Evolutionary conservation across 2,329 filamentous ascomycete species (phyloP).

Genomic region (Xylariaceae sp.): DNA sequence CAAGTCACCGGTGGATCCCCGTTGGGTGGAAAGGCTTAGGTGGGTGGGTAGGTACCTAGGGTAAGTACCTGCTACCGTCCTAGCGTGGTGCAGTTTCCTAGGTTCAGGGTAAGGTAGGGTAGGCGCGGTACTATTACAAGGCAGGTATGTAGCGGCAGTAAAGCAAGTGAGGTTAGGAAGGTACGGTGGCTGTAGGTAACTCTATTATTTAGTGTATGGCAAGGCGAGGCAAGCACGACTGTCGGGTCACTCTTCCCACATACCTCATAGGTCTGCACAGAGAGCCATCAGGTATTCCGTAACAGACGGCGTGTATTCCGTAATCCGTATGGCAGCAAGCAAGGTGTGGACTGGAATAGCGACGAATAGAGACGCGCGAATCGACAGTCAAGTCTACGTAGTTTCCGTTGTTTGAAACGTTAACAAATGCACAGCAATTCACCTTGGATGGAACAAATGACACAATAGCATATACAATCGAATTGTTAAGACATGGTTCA

Average conservation of each 20-base stretch:
- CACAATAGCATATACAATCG: constrained; percentile 13
- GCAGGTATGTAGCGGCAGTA: neutral
- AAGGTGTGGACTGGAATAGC: neutral
- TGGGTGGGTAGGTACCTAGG: neutral
- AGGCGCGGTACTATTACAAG: too few relatives aligned
- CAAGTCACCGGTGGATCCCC: neutral
- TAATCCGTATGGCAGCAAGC: neutral
- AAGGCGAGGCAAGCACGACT: neutral
- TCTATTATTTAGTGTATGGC: neutral
- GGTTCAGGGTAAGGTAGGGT: too few relatives aligned
- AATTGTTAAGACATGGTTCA: neutral
- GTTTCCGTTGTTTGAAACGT: constrained; percentile 5
- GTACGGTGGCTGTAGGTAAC: neutral
- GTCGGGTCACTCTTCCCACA: neutral
- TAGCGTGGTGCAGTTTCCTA: too few relatives aligned
- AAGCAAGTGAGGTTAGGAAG: neutral
- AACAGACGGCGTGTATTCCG: neutral
- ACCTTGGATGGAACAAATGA: neutral
- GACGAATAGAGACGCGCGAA: neutral
- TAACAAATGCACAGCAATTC: constrained; percentile 4
- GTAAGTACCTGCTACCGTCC: neutral
- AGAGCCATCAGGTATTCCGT: neutral
- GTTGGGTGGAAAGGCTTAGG: neutral
- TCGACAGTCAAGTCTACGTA: neutral
- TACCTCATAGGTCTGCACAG: neutral